Base-by-base conservation (phyloP, 768 basidiomycete genomes). In the Boletus sp. region DNA sequence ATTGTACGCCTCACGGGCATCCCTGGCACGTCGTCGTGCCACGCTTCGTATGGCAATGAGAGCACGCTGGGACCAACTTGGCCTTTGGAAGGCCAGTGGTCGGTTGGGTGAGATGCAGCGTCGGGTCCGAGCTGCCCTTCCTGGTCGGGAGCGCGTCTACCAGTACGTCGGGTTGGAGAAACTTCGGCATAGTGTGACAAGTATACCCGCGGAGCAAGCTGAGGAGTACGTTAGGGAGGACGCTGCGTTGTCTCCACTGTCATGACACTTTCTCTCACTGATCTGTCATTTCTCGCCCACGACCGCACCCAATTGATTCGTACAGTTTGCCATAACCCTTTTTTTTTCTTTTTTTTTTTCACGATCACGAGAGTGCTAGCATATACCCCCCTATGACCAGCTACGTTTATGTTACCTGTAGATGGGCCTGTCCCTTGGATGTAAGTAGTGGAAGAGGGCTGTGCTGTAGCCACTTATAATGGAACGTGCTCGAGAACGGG, bases 81-180 rank as follows among this genome's bases (percentile, higher is more conserved):
- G 54, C 32, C 50, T 62, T 24, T 66, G 69, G 63, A 70, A 50
- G 47, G 67, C 64, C 8, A 54, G 65, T 12, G 67, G 71, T 28
- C 69, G 65, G 20, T 44, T 71, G 7, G 57, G 40, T 6, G 70
- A 71, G 32, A 58, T 69, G 51, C 71, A 67, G 46, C 71, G 67
- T 35, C 69, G 71, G 33, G 61, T 71, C 17, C 60, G 67, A 40
- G 71, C 65, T 11, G 64, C 63, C 20, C 57, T 71, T 20, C 71
- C 70, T 2, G 65, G 56, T 24, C 57, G 67, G 7, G 70, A 68
- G 8, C 59, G 60, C 10, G 71, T 72, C 4, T 70, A 71, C 51
- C 59, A 71, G n/a, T 71, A 72, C 47, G 70, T 71, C n/a, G 71
- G 70, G 17, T 3, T 55, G 61, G 66, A 67, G 42, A 12, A 14